Base-by-base conservation (phyloP, 2,329 filamentous ascomycete genomes). In the Aspergillus terreus region DNA sequence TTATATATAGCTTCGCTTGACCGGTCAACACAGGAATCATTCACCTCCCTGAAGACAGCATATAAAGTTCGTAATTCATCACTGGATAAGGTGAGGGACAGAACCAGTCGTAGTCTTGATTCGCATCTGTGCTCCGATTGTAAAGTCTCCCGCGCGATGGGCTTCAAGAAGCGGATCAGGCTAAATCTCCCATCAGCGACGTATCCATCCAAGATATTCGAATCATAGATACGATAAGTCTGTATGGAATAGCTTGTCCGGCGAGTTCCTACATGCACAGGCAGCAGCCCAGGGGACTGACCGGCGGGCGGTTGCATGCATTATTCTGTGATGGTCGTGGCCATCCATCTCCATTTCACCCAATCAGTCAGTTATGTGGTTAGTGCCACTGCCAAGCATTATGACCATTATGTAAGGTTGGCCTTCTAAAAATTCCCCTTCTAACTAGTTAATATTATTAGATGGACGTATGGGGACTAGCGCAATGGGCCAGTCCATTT, bases 21-120 rank as follows among this genome's bases (percentile, higher is more conserved):
- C 38, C 36, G 46, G 25, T 42, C 38, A 33, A 49, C 23, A 12
- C 12, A 6, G 46, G 23, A 21, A n/a, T 38, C 2, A 30, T 11
- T 23, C 11, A 38, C 15, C 23, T 30, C 10, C 17, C 17, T 40
- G 35, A 25, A 47, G 21, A n/a, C 33, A 38, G 35, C 21, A 7
- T 6, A 49, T 43, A 33, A 33, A 43, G 25, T 42, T 38, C 27
- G 25, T 49, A 43, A 33, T 49, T 32, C 25, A 12, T 49, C 46
- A 25, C 38, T 30, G 35, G 36, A 23, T 33, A 43, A 36, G n/a
- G 40, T 43, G n/a, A 49, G 15, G 23, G 46, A 48, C 46, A 30
- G 27, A 33, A 43, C n/a, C 27, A 43, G 33, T 49, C 27, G n/a
- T 43, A n/a, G 21, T 49, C 46, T 35, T 49, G 32, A 49, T 17